Conservation (phyloP, 148 eudicot genomes). For the Spergularia marina region DNA sequence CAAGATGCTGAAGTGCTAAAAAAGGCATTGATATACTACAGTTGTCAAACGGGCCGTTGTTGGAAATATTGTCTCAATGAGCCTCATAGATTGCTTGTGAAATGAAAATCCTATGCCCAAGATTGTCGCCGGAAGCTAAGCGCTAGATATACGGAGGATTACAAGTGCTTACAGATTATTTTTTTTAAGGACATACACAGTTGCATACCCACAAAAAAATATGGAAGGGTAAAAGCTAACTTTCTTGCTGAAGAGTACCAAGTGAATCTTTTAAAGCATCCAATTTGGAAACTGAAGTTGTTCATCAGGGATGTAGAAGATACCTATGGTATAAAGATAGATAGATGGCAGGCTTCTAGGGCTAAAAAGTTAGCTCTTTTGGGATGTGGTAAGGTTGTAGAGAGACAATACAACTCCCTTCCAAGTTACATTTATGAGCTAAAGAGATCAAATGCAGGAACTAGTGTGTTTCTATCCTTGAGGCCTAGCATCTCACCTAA, state of each 20-base stretch:
- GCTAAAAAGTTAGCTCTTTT: too few species aligned
- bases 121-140: neutral
- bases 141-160: slow-evolving; percentile 3
- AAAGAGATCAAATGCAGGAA: too few species aligned
- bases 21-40: slow-evolving; percentile 1
- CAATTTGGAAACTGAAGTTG: too few species aligned
- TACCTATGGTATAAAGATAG: too few species aligned
- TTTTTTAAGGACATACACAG: neutral
- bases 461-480: neutral
- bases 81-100: neutral
- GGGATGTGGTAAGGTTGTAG: too few species aligned
- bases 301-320: too few species aligned
- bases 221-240: too few species aligned
- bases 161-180: neutral
- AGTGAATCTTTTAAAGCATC: too few species aligned
- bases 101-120: neutral
- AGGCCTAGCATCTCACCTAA: neutral
- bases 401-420: too few species aligned
- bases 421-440: too few species aligned
- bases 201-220: neutral
- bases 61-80: slow-evolving; percentile 2
- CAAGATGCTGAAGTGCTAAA: neutral
- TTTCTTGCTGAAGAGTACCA: too few species aligned
- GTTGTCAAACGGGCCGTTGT: neutral
- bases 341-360: too few species aligned